Evolutionary conservation across 2,329 filamentous ascomycete species (phyloP).

Genomic region (Nigrospora sphaerica): DNA sequence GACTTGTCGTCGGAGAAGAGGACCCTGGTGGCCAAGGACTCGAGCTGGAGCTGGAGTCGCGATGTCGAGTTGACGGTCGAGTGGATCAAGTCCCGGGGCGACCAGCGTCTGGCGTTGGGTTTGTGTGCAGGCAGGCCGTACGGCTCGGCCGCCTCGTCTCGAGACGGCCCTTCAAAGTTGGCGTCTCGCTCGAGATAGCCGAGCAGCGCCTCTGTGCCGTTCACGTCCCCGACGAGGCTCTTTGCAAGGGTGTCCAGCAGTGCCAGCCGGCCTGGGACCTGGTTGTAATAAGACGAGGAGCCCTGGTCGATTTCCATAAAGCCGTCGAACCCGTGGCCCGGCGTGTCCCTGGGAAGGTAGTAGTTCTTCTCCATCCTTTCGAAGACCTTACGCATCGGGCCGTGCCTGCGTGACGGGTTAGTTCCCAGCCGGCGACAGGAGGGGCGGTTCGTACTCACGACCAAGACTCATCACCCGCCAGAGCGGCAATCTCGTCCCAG

Average conservation of each 20-base stretch:
- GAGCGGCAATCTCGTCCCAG: slow-evolving; percentile 13
- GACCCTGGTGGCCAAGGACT: slow-evolving; percentile 10
- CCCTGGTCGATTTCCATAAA: slow-evolving; percentile 1
- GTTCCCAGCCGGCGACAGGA: too few relatives aligned
- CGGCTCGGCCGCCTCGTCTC: neutral
- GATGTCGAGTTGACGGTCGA: slow-evolving; percentile 13
- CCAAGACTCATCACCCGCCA: slow-evolving; percentile 13
- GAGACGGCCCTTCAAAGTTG: slow-evolving; percentile 6
- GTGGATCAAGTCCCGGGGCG: slow-evolving; percentile 41
- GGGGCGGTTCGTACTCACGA: slow-evolving; percentile 5
- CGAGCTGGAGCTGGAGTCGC: slow-evolving; percentile 26
- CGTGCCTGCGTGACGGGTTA: too few relatives aligned
- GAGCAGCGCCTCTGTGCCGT: neutral
- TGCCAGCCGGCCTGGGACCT: slow-evolving; percentile 2
- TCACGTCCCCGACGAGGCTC: neutral
- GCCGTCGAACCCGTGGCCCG: slow-evolving; percentile 11
- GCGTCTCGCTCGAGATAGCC: slow-evolving; percentile 7
- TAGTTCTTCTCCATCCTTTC: slow-evolving; percentile 11
- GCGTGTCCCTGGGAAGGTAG: slow-evolving; percentile 9
- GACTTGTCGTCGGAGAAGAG: slow-evolving; percentile 4
- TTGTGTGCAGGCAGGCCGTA: slow-evolving; percentile 11
- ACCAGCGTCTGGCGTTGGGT: slow-evolving; percentile 17
- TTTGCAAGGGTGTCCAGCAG: neutral
- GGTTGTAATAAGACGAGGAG: neutral
- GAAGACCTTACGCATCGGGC: slow-evolving; percentile 8